Percentiles rank a stretch among this genome's conserved stretches.
phyloP scores from a whole-genome alignment of 805 yeast genomes.

The Huiozyma naganishii region DNA sequence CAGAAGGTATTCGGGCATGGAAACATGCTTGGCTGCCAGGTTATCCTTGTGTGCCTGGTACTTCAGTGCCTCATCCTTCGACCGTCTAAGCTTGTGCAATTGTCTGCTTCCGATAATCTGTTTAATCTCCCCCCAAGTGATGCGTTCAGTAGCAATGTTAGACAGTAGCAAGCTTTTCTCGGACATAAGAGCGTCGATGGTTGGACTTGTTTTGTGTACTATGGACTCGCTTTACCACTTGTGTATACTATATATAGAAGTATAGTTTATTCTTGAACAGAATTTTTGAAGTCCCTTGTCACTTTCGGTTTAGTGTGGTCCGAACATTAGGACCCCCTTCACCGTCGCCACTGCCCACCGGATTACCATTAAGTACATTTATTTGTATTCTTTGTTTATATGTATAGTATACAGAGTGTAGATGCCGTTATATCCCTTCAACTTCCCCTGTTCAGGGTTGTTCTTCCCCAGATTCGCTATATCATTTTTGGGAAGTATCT shows the following conservation, averaged over 20 bases:
- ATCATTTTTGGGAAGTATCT: slow-evolving; percentile 4
- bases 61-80: slow-evolving; percentile 31
- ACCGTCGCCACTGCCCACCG: no score
- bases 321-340: no score
- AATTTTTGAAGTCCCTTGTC: no score
- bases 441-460: no score
- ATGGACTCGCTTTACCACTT: background rate
- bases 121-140: slow-evolving; percentile 37
- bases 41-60: slow-evolving; percentile 38
- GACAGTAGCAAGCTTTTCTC: background rate
- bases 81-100: slow-evolving; percentile 40
- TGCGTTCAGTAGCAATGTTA: slow-evolving; percentile 7
- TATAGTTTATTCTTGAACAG: background rate
- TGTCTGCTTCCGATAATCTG: slow-evolving; percentile 32
- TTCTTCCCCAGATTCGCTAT: background rate
- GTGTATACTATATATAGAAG: background rate
- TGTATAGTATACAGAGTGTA: no score
- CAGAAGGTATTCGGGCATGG: slow-evolving; percentile 41
- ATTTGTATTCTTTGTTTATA: no score
- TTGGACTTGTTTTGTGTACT: background rate
- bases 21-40: slow-evolving; percentile 27
- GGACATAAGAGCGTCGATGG: background rate
- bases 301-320: no score
- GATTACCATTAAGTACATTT: no score
- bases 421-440: no score